Conservation (phyloP, 441 rosid species). For the Isatis lusitanica region DNA sequence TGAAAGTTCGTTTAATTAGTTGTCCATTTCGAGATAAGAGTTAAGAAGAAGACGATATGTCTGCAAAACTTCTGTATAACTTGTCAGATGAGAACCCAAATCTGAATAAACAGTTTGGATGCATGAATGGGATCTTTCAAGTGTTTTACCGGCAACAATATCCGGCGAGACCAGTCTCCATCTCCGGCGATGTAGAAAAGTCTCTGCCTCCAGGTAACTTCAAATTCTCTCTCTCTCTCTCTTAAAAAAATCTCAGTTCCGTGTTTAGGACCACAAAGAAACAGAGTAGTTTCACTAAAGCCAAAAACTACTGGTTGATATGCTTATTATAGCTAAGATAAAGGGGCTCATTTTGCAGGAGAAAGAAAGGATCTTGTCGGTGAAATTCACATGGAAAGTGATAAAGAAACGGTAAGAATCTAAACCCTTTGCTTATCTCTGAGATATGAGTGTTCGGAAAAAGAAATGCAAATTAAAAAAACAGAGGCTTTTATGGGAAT, state of each 20-base stretch:
- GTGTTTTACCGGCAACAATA: constrained; percentile 72
- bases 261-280: constrained; percentile 23
- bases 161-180: constrained; percentile 32
- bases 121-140: constrained; percentile 87
- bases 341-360: constrained; percentile 41
- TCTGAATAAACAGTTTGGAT: constrained; percentile 83
- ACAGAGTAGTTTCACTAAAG: constrained; percentile 19
- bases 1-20: constrained; percentile 19
- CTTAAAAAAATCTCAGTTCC: constrained; percentile 21
- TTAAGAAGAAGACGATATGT: constrained; percentile 46
- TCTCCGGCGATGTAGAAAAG: constrained; percentile 26
- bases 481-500: constrained; percentile 23
- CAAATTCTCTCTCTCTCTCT: constrained; percentile 7
- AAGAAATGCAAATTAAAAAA: neutral
- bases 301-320: constrained; percentile 8
- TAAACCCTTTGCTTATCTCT: neutral
- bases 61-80: constrained; percentile 59
- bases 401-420: constrained; percentile 54
- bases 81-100: constrained; percentile 79
- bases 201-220: constrained; percentile 34
- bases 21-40: constrained; percentile 12
- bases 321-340: constrained; percentile 18
- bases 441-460: neutral
- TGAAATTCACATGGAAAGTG: constrained; percentile 40
- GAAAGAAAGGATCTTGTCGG: constrained; percentile 42